Evolutionary conservation across 306 rosid genomes (phyloP).

Genomic region (Lablab purpureus): DNA sequence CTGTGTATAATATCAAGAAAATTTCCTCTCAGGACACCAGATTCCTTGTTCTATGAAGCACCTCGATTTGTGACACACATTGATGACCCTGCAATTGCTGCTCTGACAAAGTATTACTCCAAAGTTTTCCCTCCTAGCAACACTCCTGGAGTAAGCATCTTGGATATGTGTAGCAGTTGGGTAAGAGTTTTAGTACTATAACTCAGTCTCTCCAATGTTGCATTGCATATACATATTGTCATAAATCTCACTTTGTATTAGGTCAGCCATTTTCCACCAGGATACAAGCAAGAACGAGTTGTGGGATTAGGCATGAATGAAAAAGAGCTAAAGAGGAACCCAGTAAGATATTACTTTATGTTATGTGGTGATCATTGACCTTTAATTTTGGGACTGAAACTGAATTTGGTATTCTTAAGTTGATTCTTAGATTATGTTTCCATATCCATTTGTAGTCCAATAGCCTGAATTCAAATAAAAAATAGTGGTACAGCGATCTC

Average conservation of each 20-base stretch:
- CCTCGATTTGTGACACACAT: conserved; percentile 91
- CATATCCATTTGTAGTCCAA: background rate
- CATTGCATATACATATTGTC: conserved; percentile 7
- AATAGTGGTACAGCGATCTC: conserved; percentile 13
- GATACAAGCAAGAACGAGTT: conserved; percentile 79
- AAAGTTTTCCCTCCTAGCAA: conserved; percentile 75
- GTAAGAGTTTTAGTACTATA: conserved; percentile 52
- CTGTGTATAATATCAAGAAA: conserved; percentile 20
- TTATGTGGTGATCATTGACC: conserved; percentile 11
- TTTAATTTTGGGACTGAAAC: conserved; percentile 6
- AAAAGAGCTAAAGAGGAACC: conserved; percentile 78
- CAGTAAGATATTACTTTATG: conserved; percentile 51
- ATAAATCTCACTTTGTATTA: conserved; percentile 47
- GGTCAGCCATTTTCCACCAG: conserved; percentile 90
- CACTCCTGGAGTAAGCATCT: conserved; percentile 71
- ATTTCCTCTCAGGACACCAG: conserved; percentile 60
- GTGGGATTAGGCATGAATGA: conserved; percentile 87
- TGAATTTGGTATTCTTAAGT: conserved; percentile 12
- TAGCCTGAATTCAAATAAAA: conserved; percentile 19
- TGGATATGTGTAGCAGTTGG: conserved; percentile 95
- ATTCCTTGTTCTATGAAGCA: conserved; percentile 71
- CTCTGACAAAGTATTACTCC: conserved; percentile 77
- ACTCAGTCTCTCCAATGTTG: conserved; percentile 18
- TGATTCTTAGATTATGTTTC: background rate
- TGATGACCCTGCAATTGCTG: conserved; percentile 80